Conservation (phyloP, 2,329 filamentous ascomycete species). For the Paecilomyces niveus region DNA sequence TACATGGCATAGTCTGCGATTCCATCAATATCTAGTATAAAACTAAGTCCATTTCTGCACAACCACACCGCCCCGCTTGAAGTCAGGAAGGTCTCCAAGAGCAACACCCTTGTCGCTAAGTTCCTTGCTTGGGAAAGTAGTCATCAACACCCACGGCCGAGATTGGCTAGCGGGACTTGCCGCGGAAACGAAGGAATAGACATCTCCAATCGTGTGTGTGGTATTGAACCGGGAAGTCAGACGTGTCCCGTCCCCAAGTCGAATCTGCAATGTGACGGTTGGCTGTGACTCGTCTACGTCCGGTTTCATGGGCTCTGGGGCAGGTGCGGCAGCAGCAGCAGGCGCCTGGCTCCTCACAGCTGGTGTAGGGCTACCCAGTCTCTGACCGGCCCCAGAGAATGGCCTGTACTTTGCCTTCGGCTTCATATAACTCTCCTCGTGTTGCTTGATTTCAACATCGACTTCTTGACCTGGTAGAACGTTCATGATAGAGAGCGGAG, state of each 20-base stretch:
- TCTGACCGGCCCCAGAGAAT: constrained; percentile 53
- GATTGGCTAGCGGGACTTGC: constrained; percentile 43
- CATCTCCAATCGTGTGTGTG: constrained; percentile 57
- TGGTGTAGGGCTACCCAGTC: constrained; percentile 58
- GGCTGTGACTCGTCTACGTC: constrained; percentile 52
- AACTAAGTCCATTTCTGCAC: constrained; percentile 42
- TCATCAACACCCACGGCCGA: constrained; percentile 55
- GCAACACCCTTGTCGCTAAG: constrained; percentile 46
- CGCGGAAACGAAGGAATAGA: constrained; percentile 54
- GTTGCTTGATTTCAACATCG: constrained; percentile 58
- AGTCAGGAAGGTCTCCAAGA: constrained; percentile 42
- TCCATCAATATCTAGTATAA: background rate
- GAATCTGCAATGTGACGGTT: constrained; percentile 53
- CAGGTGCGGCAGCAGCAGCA: constrained; percentile 21
- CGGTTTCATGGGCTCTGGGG: constrained; percentile 30
- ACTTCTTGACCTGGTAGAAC: constrained; percentile 58
- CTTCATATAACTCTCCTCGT: constrained; percentile 56
- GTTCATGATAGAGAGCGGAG: constrained; percentile 56
- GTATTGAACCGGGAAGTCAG: constrained; percentile 58
- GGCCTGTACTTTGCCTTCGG: constrained; percentile 60
- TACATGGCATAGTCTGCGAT: background rate
- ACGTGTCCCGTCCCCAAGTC: constrained; percentile 56
- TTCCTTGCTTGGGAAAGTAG: constrained; percentile 59
- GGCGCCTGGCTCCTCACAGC: constrained; percentile 34
- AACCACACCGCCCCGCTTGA: constrained; percentile 45